Evolutionary conservation across 495 filamentous ascomycete species (phyloP).

Genomic region (Penicillium steckii): DNA sequence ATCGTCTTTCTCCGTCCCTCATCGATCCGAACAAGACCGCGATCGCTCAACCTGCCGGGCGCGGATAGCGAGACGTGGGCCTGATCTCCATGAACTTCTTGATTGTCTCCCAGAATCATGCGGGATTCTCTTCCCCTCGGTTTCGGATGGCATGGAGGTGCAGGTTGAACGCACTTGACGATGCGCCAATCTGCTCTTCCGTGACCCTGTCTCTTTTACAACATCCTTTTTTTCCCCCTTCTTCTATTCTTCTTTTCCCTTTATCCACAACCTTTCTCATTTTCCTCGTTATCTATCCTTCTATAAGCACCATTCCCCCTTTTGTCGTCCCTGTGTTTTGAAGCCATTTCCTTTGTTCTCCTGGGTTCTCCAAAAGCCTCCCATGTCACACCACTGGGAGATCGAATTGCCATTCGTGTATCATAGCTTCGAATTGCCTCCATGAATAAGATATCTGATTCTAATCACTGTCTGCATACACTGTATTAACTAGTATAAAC

Average conservation of each 20-base stretch:
- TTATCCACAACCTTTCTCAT: slow-evolving; percentile 31
- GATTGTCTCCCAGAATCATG: slow-evolving; percentile 12
- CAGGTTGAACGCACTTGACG: slow-evolving; percentile 10
- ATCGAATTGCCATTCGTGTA: slow-evolving; percentile 34
- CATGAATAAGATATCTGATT: slow-evolving; percentile 27
- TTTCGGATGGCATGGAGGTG: background rate
- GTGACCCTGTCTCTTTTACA: slow-evolving; percentile 32
- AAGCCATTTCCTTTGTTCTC: slow-evolving; percentile 33
- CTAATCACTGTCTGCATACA: no score
- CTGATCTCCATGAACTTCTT: slow-evolving; percentile 37
- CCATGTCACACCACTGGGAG: slow-evolving; percentile 12
- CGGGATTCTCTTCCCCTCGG: background rate
- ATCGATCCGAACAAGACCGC: slow-evolving; percentile 15
- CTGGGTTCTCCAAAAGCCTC: slow-evolving; percentile 26
- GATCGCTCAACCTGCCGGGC: slow-evolving; percentile 20
- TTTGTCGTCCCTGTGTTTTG: slow-evolving; percentile 20
- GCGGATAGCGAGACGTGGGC: slow-evolving; percentile 17
- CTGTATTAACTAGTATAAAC: no score
- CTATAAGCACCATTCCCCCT: slow-evolving; percentile 23
- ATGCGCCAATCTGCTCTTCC: slow-evolving; percentile 16
- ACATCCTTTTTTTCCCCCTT: slow-evolving; percentile 16
- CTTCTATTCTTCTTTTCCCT: slow-evolving; percentile 20
- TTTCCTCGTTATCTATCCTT: slow-evolving; percentile 19
- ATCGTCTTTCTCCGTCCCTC: slow-evolving; percentile 15
- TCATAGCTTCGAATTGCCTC: slow-evolving; percentile 35